Base-by-base conservation (phyloP, 805 yeast species). In the Yarrowia sp. region DNA sequence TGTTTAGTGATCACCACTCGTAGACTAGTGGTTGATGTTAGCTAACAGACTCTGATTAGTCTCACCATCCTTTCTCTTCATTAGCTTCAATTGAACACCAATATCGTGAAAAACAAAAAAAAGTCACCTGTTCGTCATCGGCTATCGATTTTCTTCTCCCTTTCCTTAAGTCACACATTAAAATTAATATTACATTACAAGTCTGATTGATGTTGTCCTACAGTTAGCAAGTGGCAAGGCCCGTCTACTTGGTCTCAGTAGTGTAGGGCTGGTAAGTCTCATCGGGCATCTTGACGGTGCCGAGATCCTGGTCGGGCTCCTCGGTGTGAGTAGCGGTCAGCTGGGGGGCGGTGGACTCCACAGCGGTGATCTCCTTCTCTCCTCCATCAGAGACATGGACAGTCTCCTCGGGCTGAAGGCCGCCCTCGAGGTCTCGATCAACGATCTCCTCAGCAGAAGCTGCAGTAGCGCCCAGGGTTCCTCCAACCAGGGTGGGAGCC, bases 231-330 rank as follows among this genome's bases (percentile, higher is more conserved):
- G 38, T 35, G 15, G 41, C 41, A 33, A 35, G 15, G 15, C 18
- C 31, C n/a, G 15, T 17, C 41, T 48, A 48, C 55, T 38, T 38
- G 45, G 18, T 36, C 45, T 32, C 42, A 35, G 58, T 28, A 11
- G 60, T 51, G 47, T 55, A 41, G 33, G 61, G 61, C 47, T 39
- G 47, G 61, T 55, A 55, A 5, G 45, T 41, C 43, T 41, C 61
- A n/a, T 55, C 47, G 38, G 61, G 61, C 47, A 55, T 41, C 61
- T 55, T 28, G 38, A 41, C 47, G 31, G 61, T 55, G 47, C 61
- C 47, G 42, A 55, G 45, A 17, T 55, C 61, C 61, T 39, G 45
- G 31, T 9, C 22, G 36, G 44, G 22, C 15, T 39, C 36, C 7
- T 14, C 17, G 22, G 39, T 17, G 22, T 18, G 32, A 32, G 41